Evolutionary conservation across 2,329 filamentous ascomycete species (phyloP), one percentile per base, ranked within the genome.

Genomic region (Cladophialophora psammophila): DNA sequence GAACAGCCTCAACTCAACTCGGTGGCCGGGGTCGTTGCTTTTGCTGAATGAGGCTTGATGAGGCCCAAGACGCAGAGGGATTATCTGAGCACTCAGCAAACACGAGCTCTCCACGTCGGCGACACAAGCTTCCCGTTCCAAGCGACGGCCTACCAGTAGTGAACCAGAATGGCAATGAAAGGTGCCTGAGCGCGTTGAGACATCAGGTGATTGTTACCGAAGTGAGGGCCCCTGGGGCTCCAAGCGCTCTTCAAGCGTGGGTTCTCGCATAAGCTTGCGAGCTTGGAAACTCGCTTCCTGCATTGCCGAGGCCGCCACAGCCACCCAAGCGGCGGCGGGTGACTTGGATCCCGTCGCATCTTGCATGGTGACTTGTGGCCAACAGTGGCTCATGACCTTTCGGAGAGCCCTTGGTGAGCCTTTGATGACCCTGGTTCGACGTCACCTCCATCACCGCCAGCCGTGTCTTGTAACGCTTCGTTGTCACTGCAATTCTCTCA

Each of bases 101-200:
- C 45, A 50, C 45, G 45, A 50, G 45, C 45, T 50, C n/a, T 26
- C 45, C 45, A 50, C 45, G 45, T 50, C 18, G 45, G 45, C 45
- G 45, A 50, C 45, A 50, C 45, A n/a, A 50, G 45, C 18, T 50
- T 20, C n/a, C 18, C 26, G 45, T 20, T 50, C 18, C 45, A n/a
- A 20, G 38, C 42, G 3, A n/a, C 42, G 42, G n/a, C 42, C n/a
- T n/a, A n/a, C n/a, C n/a, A n/a, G n/a, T n/a, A n/a, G 7, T 26
- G 10, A 13, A 26, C 45, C 45, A 26, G 26, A 50, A 13, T 5
- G 45, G 45, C 20, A 50, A 50, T 50, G 45, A 50, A 20, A 26
- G 20, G 45, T 26, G 45, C 45, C 45, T 50, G 45, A 26, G 45
- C 45, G n/a, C 10, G 45, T 50, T 50, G 45, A 50, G 26, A 50